These are phyloP conservation scores for Acer negundo DNA, from an alignment of 345 rosid species.

Conservation along the genomic window DNA sequence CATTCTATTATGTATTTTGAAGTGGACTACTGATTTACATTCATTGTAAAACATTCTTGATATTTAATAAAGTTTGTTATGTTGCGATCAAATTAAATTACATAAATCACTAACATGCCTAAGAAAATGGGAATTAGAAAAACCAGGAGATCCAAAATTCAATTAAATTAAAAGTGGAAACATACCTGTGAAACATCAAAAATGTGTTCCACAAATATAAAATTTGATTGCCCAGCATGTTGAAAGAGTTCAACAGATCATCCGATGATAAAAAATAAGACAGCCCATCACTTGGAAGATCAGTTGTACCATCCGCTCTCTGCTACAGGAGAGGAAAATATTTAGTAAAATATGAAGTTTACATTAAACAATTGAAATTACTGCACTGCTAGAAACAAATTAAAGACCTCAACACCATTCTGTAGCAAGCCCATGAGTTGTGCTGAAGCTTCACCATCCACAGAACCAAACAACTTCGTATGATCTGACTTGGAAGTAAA, in stretches of 20 bases:
- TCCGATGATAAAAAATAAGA: slow-evolving; percentile 49
- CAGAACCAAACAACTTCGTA: slow-evolving; percentile 33
- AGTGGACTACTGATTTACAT: not conserved
- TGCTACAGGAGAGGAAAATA: slow-evolving; percentile 33
- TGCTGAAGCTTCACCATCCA: slow-evolving; percentile 44
- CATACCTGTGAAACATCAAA: slow-evolving; percentile 85
- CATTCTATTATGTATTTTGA: not conserved
- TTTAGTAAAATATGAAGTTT: slow-evolving; percentile 6
- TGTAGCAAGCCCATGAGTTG: slow-evolving; percentile 50
- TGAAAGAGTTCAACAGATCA: slow-evolving; percentile 46
- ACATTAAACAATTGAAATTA: slow-evolving; percentile 5
- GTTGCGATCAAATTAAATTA: not conserved
- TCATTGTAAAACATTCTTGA: not conserved
- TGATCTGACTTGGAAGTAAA: slow-evolving; percentile 55
- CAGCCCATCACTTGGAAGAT: slow-evolving; percentile 44
- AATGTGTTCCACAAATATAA: slow-evolving; percentile 76
- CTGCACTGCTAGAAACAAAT: slow-evolving; percentile 36
- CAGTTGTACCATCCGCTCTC: slow-evolving; percentile 45
- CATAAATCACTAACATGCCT: not conserved
- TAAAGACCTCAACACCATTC: slow-evolving; percentile 80
- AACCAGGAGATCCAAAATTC: not conserved
- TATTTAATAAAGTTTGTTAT: not conserved
- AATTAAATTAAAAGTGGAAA: not conserved
- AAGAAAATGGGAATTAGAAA: not conserved
- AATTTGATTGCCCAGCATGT: slow-evolving; percentile 60